phyloP scores from a whole-genome alignment of 345 rosid species.

The Geranium brycei region DNA sequence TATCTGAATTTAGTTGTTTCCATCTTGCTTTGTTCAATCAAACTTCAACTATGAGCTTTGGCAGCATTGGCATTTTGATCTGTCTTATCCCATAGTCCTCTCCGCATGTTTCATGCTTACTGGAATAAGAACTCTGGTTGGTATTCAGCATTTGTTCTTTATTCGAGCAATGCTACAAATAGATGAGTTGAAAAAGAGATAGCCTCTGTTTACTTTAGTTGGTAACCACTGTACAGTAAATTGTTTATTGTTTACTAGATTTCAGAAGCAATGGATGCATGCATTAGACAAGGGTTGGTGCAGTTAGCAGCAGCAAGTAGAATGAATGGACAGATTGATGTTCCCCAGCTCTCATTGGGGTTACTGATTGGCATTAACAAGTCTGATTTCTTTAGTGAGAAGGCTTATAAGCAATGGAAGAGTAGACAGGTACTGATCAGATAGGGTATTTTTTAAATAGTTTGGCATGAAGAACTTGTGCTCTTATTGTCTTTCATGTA shows the following conservation, averaged over 20 bases:
- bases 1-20: not conserved
- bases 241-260: constrained; percentile 34
- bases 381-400: constrained; percentile 75
- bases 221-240: constrained; percentile 5
- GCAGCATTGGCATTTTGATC: not conserved
- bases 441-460: not conserved
- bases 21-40: not conserved
- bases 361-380: constrained; percentile 66
- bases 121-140: not conserved
- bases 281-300: constrained; percentile 57
- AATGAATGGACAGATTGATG: constrained; percentile 50
- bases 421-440: constrained; percentile 56
- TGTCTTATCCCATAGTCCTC: not conserved
- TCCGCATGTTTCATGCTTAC: no score
- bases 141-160: not conserved
- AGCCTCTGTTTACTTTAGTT: not conserved
- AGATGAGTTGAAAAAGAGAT: not conserved
- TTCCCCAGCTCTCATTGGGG: constrained; percentile 65
- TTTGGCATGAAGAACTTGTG: not conserved
- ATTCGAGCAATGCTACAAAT: not conserved
- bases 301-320: constrained; percentile 45
- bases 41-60: not conserved
- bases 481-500: not conserved
- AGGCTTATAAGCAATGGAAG: constrained; percentile 74
- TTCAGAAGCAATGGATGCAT: constrained; percentile 74